phyloP scores from a whole-genome alignment of 805 yeast genomes.

The Schwanniomyces vanrijiae region DNA sequence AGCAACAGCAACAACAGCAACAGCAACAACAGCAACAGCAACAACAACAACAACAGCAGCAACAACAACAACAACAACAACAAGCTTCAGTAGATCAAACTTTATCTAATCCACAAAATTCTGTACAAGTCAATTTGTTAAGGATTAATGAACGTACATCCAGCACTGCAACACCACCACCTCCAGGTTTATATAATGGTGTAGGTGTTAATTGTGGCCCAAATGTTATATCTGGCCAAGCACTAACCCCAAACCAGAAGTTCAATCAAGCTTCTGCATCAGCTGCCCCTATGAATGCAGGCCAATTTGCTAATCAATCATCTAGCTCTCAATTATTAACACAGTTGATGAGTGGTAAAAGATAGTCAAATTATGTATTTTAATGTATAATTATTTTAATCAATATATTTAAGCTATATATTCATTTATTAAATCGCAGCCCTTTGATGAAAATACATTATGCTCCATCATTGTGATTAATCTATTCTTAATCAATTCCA shows the following conservation, averaged over 20 bases:
- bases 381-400: not conserved
- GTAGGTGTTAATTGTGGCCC: slow-evolving; percentile 9
- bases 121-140: slow-evolving; percentile 25
- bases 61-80: slow-evolving; percentile 3
- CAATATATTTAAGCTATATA: not conserved
- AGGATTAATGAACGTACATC: slow-evolving; percentile 30
- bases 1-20: slow-evolving; percentile 25
- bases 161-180: slow-evolving; percentile 61
- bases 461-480: slow-evolving; percentile 18
- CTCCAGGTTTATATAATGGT: slow-evolving; percentile 63
- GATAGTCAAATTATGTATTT: slow-evolving; percentile 16
- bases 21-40: slow-evolving; percentile 34
- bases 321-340: slow-evolving; percentile 79
- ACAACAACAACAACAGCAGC: slow-evolving; percentile 24
- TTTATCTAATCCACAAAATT: slow-evolving; percentile 3
- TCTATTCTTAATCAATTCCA: slow-evolving; percentile 10
- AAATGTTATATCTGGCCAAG: not conserved
- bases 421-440: slow-evolving; percentile 2
- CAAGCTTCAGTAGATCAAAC: slow-evolving; percentile 3
- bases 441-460: slow-evolving; percentile 14
- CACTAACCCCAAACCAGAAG: not conserved
- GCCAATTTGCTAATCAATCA: slow-evolving; percentile 23
- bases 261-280: slow-evolving; percentile 1
- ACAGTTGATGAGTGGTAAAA: slow-evolving; percentile 82
- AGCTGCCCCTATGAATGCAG: slow-evolving; percentile 1